Evolutionary conservation across 1,284 basidiomycete species (phyloP), one percentile per base, ranked within the genome.

Genomic region (Puccinia triticina): DNA sequence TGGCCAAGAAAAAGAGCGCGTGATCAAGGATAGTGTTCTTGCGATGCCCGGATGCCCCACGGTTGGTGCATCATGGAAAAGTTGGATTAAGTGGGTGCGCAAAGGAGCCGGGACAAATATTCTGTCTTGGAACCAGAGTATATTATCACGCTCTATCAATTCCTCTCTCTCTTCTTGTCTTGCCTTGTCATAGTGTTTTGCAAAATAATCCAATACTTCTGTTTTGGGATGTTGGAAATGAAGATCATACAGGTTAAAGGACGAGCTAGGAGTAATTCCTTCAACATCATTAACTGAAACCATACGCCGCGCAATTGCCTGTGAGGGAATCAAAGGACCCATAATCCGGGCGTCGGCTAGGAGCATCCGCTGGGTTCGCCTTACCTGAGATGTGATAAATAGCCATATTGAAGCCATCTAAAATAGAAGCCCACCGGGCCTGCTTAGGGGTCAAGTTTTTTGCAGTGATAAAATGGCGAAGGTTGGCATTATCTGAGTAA

Each of bases 401-500:
- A 2, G 10, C 26, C 3, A 74, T 8, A 37, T 74, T 74, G 48
- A 74, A 74, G 3, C 23, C 40, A 69, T 69, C 66, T 37, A 64
- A 21, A 64, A 64, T 32, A 14, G 61, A 5, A 4, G 4, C 43
- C 76, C 61, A 77, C 12, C 37, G 10, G n/a, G 37, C 43, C 32
- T 67, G 76, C 21, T 26, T 55, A 0, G 50, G 67, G 2, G 50
- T 26, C 4, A 77, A 29, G 12, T n/a, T 7, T 26, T 50, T 40
- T 23, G 57, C 23, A 26, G n/a, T 48, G 11, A 11, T 71, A 40
- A 79, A 79, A 37, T 80, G 46, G 2, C 37, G 21, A 1, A 80
- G n/a, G 34, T 72, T 80, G 3, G 46, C n/a, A 61, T 80, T 66
- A 46, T 80, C 77, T 48, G 66, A 80, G 61, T 48, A 80, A 32